phyloP scores from a whole-genome alignment of 2,329 filamentous ascomycete species.

The Fusarium caatingaense region DNA sequence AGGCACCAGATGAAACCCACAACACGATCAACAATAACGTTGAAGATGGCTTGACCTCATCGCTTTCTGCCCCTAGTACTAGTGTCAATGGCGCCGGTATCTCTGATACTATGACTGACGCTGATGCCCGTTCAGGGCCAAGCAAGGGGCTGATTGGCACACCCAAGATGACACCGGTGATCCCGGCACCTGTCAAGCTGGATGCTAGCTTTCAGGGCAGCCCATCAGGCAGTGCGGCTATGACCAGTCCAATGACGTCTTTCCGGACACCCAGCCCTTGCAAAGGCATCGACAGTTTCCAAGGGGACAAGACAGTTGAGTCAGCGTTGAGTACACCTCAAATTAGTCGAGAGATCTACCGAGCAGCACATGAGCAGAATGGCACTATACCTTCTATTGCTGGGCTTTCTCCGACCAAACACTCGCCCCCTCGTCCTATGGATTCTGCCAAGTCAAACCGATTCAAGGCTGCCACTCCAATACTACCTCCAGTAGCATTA shows the following conservation, averaged over 20 bases:
- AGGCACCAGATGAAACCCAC: slow-evolving; percentile 2
- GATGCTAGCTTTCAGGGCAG: slow-evolving; percentile 34
- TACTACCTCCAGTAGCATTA: slow-evolving; percentile 69
- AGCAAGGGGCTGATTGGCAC: slow-evolving; percentile 19
- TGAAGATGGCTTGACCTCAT: slow-evolving; percentile 22
- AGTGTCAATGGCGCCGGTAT: slow-evolving; percentile 26
- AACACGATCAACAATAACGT: slow-evolving; percentile 18
- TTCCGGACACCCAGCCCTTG: slow-evolving; percentile 43
- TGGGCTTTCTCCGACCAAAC: slow-evolving; percentile 64
- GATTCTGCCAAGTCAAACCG: slow-evolving; percentile 44
- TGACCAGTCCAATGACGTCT: slow-evolving; percentile 36
- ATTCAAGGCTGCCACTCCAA: slow-evolving; percentile 53
- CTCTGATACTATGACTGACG: slow-evolving; percentile 2
- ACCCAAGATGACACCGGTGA: slow-evolving; percentile 31
- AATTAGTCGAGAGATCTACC: slow-evolving; percentile 46
- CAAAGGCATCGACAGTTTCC: slow-evolving; percentile 41
- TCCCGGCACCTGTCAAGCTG: slow-evolving; percentile 41
- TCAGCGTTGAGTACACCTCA: slow-evolving; percentile 46
- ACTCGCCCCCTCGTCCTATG: slow-evolving; percentile 58
- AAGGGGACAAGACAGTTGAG: slow-evolving; percentile 40
- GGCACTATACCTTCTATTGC: slow-evolving; percentile 57
- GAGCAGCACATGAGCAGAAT: slow-evolving; percentile 43
- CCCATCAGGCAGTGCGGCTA: slow-evolving; percentile 8
- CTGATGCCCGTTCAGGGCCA: slow-evolving; percentile 7
- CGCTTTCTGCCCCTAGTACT: slow-evolving; percentile 24